Conservation (phyloP, 306 rosid species). For the Argentina anserina region DNA sequence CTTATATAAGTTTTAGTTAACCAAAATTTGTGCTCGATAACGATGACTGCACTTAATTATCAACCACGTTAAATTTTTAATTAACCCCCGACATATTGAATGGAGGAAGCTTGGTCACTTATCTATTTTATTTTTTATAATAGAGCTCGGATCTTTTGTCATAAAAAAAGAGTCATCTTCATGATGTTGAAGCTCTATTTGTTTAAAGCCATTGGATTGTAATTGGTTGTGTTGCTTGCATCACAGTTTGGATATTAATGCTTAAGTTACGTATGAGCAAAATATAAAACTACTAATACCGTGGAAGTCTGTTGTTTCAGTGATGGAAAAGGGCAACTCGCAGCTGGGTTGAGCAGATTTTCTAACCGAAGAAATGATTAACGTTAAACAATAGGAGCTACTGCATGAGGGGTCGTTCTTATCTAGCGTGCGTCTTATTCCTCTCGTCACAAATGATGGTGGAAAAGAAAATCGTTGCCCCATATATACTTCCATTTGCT, state of each 20-base stretch:
- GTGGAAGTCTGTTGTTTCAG: background rate
- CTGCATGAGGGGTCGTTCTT: background rate
- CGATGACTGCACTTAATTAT: background rate
- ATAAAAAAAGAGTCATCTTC: background rate
- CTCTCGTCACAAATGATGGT: background rate
- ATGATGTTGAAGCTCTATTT: background rate
- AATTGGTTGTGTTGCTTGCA: background rate
- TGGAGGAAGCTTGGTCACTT: background rate
- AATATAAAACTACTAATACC: background rate
- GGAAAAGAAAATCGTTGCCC: background rate
- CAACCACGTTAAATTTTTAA: background rate
- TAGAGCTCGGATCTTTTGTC: background rate
- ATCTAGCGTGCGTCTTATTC: background rate
- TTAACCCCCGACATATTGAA: background rate
- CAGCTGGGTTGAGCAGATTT: background rate
- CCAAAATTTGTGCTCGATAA: background rate
- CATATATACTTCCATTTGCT: background rate
- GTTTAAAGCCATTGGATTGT: background rate
- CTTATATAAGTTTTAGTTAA: background rate
- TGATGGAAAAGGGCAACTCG: background rate
- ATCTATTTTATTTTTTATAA: background rate
- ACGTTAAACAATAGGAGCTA: background rate
- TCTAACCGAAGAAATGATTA: background rate
- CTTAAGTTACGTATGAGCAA: background rate
- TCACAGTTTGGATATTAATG: background rate